phyloP scores from a whole-genome alignment of 2,329 filamentous ascomycete genomes.

The Sporothrix curviconia region DNA sequence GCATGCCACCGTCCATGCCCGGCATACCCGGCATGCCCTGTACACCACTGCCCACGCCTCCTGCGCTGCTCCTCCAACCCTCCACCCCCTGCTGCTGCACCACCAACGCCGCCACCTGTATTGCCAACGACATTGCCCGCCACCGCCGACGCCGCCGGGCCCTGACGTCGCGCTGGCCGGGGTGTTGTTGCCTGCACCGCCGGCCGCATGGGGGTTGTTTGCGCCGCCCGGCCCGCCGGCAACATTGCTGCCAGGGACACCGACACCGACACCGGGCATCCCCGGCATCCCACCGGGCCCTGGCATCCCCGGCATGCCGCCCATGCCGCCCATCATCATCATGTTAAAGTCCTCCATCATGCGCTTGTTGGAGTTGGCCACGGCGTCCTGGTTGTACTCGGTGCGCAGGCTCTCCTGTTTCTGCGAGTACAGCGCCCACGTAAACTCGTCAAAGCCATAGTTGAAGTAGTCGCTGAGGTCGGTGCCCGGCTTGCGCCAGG shows the following conservation, averaged over 20 bases:
- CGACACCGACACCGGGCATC: conserved; percentile 12
- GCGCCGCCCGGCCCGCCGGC: too few relatives aligned
- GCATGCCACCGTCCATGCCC: conserved; percentile 16
- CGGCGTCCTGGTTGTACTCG: conserved; percentile 63
- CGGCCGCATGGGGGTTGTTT: not conserved
- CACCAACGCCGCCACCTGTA: not conserved
- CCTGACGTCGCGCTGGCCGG: not conserved
- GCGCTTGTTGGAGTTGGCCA: conserved; percentile 66
- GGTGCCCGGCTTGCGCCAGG: conserved; percentile 89
- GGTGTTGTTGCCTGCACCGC: conserved; percentile 21
- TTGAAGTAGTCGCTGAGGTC: conserved; percentile 98
- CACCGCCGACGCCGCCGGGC: not conserved
- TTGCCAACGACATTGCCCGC: not conserved
- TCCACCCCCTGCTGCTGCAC: not conserved
- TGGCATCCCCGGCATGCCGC: conserved; percentile 25
- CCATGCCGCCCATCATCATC: conserved; percentile 54
- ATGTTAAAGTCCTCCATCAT: conserved; percentile 65
- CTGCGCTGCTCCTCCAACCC: too few relatives aligned
- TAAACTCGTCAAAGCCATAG: conserved; percentile 98
- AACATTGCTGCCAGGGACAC: not conserved
- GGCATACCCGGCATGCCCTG: conserved; percentile 31
- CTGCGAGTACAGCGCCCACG: conserved; percentile 87
- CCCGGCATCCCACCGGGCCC: conserved; percentile 37
- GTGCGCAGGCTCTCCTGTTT: conserved; percentile 76
- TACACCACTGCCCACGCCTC: too few relatives aligned